phyloP scores from a whole-genome alignment of 106 monocot species.

The Allium sativum region DNA sequence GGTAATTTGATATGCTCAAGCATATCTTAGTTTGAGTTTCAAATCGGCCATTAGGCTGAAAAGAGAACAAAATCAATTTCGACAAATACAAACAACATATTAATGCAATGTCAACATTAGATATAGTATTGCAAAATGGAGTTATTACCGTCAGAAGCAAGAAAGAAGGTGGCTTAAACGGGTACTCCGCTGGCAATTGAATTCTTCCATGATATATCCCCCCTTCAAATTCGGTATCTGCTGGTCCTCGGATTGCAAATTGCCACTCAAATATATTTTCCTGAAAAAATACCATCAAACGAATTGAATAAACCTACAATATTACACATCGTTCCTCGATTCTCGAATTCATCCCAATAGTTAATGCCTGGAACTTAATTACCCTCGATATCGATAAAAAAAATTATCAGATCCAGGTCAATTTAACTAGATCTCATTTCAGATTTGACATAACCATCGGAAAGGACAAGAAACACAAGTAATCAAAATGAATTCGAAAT shows the following conservation, averaged over 20 bases:
- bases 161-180: conserved; percentile 88
- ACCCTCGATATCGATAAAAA: too few relatives aligned
- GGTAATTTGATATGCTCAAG: conserved; percentile 95
- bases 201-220: conserved; percentile 96
- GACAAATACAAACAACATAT: background rate
- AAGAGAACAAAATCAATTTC: background rate
- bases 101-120: background rate
- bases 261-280: conserved; percentile 99
- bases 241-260: conserved; percentile 78
- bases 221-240: conserved; percentile 90
- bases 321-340: too few relatives aligned
- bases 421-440: too few relatives aligned
- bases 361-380: too few relatives aligned
- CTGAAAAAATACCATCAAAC: conserved; percentile 15
- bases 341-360: too few relatives aligned
- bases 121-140: background rate
- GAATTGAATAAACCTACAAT: too few relatives aligned
- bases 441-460: too few relatives aligned
- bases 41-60: conserved; percentile 95
- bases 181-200: conserved; percentile 84
- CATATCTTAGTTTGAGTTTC: conserved; percentile 96
- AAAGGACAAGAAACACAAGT: too few relatives aligned
- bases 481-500: too few relatives aligned
- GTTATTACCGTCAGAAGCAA: conserved; percentile 67
- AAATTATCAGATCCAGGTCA: too few relatives aligned